phyloP scores from a whole-genome alignment of 257 asterid species.

The Przewalskia tangutica region DNA sequence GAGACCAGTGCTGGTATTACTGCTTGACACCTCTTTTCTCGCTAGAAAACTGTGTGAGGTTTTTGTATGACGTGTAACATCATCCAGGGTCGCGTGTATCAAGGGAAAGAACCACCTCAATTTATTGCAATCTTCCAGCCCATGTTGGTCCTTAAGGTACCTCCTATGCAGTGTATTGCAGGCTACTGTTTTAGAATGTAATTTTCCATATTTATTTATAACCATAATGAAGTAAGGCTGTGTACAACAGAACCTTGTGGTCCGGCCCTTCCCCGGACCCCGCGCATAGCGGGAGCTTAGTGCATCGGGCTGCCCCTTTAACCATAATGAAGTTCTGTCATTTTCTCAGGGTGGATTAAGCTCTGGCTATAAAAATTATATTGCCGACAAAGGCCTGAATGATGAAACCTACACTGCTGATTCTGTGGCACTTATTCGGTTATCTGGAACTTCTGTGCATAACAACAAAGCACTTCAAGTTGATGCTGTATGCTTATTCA shows the following conservation, averaged over 20 bases:
- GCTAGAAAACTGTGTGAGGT: background rate
- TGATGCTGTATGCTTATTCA: slow-evolving; percentile 60
- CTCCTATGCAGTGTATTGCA: background rate
- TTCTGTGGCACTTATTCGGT: slow-evolving; percentile 69
- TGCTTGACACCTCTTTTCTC: background rate
- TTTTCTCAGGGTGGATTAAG: slow-evolving; percentile 81
- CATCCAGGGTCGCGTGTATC: slow-evolving; percentile 73
- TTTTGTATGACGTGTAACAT: slow-evolving; percentile 9
- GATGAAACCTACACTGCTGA: slow-evolving; percentile 90
- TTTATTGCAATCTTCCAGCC: slow-evolving; percentile 89
- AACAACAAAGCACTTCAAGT: slow-evolving; percentile 82
- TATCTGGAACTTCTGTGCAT: slow-evolving; percentile 78
- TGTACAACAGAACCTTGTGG: too few species aligned
- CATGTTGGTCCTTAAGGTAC: slow-evolving; percentile 93
- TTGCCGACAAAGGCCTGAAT: slow-evolving; percentile 90
- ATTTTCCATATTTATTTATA: background rate
- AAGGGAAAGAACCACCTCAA: slow-evolving; percentile 99
- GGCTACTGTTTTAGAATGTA: background rate
- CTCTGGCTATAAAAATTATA: slow-evolving; percentile 77
- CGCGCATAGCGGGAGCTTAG: too few species aligned
- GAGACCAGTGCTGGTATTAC: slow-evolving; percentile 75
- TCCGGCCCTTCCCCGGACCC: too few species aligned
- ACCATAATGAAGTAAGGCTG: background rate
- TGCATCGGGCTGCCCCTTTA: too few species aligned
- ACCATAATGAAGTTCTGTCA: background rate